A percentile compares a stretch with the other conserved stretches of the same genome.
Conservation (phyloP, 2,329 filamentous ascomycete species). For the Clathrospora elynae region DNA sequence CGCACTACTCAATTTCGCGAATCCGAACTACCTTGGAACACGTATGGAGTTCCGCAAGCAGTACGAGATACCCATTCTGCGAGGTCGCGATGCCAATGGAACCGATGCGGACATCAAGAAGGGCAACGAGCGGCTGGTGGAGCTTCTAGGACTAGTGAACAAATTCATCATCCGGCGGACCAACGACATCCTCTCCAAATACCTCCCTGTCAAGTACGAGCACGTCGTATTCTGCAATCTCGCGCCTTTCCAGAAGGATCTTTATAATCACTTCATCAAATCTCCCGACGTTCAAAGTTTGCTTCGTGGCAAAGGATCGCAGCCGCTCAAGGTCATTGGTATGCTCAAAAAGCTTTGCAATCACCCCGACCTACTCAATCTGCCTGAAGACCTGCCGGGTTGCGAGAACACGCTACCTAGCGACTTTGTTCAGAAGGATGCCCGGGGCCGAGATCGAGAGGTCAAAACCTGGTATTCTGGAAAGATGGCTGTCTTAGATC, state of each 20-base stretch:
- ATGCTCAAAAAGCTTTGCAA: slow-evolving; percentile 99
- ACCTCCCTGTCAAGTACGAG: slow-evolving; percentile 97
- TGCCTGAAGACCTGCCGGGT: slow-evolving; percentile 82
- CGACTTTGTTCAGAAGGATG: slow-evolving; percentile 86
- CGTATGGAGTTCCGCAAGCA: slow-evolving; percentile 90
- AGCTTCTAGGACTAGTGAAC: slow-evolving; percentile 85
- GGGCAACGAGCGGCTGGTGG: slow-evolving; percentile 80
- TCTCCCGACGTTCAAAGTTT: slow-evolving; percentile 93
- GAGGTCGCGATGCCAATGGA: slow-evolving; percentile 87
- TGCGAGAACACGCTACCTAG: slow-evolving; percentile 81
- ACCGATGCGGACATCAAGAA: slow-evolving; percentile 79
- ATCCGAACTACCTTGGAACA: slow-evolving; percentile 87
- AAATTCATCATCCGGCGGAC: slow-evolving; percentile 98
- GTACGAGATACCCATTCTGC: slow-evolving; percentile 89
- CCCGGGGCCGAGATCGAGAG: slow-evolving; percentile 86
- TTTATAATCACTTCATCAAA: slow-evolving; percentile 97
- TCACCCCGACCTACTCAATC: slow-evolving; percentile 87
- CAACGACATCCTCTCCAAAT: slow-evolving; percentile 97
- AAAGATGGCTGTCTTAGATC: slow-evolving; percentile 97
- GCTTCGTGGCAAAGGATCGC: slow-evolving; percentile 89
- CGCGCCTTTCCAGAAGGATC: slow-evolving; percentile 85
- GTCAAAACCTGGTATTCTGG: slow-evolving; percentile 95
- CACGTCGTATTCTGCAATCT: slow-evolving; percentile 98
- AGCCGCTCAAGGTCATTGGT: slow-evolving; percentile 94
- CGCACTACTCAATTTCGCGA: slow-evolving; percentile 92